Conservation (phyloP, 805 yeast genomes). For the Saturnispora hagleri region DNA sequence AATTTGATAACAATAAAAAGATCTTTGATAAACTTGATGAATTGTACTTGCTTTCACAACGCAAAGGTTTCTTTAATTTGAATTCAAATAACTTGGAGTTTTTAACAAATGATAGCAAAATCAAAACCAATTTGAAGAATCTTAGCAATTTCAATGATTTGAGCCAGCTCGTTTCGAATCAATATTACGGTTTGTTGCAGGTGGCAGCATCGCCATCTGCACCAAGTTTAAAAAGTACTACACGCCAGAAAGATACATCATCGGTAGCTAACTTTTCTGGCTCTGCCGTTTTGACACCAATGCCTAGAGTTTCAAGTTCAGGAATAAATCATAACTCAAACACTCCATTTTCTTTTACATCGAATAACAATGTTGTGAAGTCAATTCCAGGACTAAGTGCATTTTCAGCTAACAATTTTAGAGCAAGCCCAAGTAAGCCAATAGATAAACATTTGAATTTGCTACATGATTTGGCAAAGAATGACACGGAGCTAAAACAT, state of each 20-base stretch:
- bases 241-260: neutral
- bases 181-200: constrained; percentile 11
- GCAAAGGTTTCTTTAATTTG: constrained; percentile 26
- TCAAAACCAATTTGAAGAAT: constrained; percentile 19
- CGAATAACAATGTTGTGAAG: constrained; percentile 10
- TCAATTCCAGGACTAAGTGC: constrained; percentile 14
- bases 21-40: constrained; percentile 26
- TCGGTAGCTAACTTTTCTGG: neutral
- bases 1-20: constrained; percentile 19
- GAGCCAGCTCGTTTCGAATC: constrained; percentile 19
- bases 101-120: constrained; percentile 20
- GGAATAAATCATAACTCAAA: neutral
- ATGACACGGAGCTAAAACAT: constrained; percentile 25
- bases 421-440: constrained; percentile 14
- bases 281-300: constrained; percentile 7
- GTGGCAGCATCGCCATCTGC: neutral
- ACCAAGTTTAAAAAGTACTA: neutral
- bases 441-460: constrained; percentile 22
- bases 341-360: constrained; percentile 13
- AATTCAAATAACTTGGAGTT: constrained; percentile 25
- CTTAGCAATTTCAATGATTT: constrained; percentile 23
- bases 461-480: constrained; percentile 24
- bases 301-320: constrained; percentile 3
- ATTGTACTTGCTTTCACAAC: constrained; percentile 23
- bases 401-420: constrained; percentile 3